Percentiles rank a stretch among this genome's conserved stretches.
phyloP scores from a whole-genome alignment of 805 yeast genomes.

The Schwanniomyces sp. region DNA sequence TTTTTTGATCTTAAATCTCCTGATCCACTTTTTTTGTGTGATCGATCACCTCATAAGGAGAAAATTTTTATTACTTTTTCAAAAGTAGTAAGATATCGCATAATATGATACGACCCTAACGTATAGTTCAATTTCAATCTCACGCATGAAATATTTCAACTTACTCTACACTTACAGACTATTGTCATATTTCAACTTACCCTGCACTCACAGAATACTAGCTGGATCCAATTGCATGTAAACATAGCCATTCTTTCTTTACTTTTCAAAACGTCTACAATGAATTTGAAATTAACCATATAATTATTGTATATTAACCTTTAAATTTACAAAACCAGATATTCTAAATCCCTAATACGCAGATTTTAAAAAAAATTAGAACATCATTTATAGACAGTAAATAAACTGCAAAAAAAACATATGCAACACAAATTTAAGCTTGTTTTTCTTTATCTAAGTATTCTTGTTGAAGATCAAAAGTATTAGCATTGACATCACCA shows the following conservation, averaged over 20 bases:
- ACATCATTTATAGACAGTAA: background rate
- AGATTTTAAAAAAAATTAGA: background rate
- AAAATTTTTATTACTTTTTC: no score
- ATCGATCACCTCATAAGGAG: background rate
- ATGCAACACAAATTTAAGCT: background rate
- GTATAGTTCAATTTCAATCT: background rate
- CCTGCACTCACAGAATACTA: no score
- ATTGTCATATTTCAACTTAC: no score
- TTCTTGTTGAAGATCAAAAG: conserved; percentile 52
- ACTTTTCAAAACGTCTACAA: background rate
- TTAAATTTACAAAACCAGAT: background rate
- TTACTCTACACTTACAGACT: no score
- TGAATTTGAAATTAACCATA: background rate
- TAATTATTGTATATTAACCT: background rate
- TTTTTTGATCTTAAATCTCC: background rate
- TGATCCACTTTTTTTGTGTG: background rate
- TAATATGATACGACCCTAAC: background rate
- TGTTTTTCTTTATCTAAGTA: conserved; percentile 36
- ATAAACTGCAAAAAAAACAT: background rate
- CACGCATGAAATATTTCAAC: no score
- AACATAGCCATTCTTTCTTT: no score
- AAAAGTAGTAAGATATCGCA: no score
- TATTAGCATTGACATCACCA: conserved; percentile 55
- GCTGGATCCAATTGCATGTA: no score
- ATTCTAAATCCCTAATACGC: background rate